Conservation (phyloP, 192 early-diverging fungal species). For the Gryganskiella cystojenkinii region DNA sequence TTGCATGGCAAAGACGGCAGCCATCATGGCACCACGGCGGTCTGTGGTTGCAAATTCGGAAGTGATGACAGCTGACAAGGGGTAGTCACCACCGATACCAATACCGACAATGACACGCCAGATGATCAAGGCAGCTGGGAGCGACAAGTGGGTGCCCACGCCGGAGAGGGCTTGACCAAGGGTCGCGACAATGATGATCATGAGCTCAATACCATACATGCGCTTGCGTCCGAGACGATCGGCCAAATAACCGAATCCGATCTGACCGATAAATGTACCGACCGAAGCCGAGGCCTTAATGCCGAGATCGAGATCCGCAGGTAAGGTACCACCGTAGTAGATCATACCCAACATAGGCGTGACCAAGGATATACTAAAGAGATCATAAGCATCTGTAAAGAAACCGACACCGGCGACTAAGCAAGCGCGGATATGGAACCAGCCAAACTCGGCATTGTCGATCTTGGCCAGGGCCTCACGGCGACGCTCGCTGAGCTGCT, state of each 20-base stretch:
- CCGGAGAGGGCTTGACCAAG: conserved; percentile 81
- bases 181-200: conserved; percentile 92
- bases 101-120: conserved; percentile 95
- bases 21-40: conserved; percentile 84
- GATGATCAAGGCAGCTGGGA: conserved; percentile 81
- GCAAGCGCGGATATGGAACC: conserved; percentile 79
- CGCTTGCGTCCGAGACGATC: conserved; percentile 89
- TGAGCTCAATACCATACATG: conserved; percentile 90
- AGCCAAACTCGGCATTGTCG: conserved; percentile 76
- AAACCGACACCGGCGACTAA: conserved; percentile 82
- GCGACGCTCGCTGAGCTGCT: conserved; percentile 21
- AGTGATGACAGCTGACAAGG: conserved; percentile 91
- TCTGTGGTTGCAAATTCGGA: conserved; percentile 88
- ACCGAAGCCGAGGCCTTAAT: conserved; percentile 87
- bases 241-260: conserved; percentile 80
- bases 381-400: conserved; percentile 93
- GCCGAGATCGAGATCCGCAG: conserved; percentile 76
- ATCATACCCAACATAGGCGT: conserved; percentile 84
- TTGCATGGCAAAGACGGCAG: conserved; percentile 92
- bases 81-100: conserved; percentile 96
- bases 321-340: conserved; percentile 63
- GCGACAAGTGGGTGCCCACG: conserved; percentile 72
- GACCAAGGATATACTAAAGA: conserved; percentile 92
- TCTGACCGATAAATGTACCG: conserved; percentile 92
- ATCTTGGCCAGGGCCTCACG: conserved; percentile 31